Percentiles rank a stretch among this genome's conserved stretches.
Evolutionary conservation across 345 rosid species (phyloP).

Genomic region (Salix viminalis): DNA sequence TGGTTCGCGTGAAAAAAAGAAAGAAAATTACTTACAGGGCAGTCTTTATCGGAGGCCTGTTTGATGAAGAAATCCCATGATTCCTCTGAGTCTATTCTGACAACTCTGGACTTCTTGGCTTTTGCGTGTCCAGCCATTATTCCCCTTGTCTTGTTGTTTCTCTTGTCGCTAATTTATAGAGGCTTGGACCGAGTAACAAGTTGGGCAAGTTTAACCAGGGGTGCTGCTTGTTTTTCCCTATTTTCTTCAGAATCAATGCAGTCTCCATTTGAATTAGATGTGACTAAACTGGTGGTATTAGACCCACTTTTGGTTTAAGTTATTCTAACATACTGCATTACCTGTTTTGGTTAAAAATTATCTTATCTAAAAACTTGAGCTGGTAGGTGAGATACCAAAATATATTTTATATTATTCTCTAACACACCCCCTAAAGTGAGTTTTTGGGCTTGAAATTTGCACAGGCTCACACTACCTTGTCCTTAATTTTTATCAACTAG

Average conservation of each 20-base stretch:
- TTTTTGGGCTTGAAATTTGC: too few species aligned
- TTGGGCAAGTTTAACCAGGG: not conserved
- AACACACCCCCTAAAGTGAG: too few species aligned
- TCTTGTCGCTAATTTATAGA: not conserved
- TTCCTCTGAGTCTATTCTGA: constrained; percentile 29
- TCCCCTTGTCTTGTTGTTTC: not conserved
- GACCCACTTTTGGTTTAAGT: constrained; percentile 20
- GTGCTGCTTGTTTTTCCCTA: not conserved
- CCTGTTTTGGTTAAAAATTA: rapidly evolving
- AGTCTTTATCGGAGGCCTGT: constrained; percentile 28
- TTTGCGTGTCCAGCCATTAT: constrained; percentile 18
- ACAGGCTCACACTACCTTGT: too few species aligned
- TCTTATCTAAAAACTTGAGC: too few species aligned
- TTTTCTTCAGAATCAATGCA: not conserved
- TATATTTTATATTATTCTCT: too few species aligned
- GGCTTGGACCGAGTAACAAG: not conserved
- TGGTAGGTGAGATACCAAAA: too few species aligned
- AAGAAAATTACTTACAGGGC: constrained; percentile 26
- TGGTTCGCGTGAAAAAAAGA: not conserved
- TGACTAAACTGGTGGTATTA: not conserved
- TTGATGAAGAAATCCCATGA: constrained; percentile 37
- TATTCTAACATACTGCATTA: not conserved
- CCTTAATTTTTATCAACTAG: too few species aligned
- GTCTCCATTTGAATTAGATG: not conserved
- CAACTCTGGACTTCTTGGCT: constrained; percentile 31